Base-by-base conservation (phyloP, 2,329 filamentous ascomycete species). In the Neofusicoccum laricinum region DNA sequence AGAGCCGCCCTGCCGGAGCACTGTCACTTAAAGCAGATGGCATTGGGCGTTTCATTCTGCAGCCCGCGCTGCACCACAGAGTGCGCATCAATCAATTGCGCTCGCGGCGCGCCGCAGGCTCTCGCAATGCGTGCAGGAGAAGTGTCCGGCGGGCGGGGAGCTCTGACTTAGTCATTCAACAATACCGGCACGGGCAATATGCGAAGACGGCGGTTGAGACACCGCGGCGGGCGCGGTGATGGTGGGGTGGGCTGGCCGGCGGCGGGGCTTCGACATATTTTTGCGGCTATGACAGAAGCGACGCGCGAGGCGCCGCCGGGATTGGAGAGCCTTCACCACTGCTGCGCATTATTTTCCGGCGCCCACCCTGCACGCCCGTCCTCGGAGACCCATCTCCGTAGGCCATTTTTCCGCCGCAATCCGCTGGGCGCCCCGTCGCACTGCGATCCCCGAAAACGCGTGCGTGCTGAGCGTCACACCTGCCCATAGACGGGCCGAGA, bases 351-450 rank as follows among this genome's bases (percentile, higher is more conserved):
- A 51, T 51, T 34, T 51, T 51, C 49, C 49, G 49, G 49, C 53
- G 53, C 53, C 46, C 46, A 49, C 46, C 46, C 30, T 30, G 25
- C 46, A 34, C 21, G 46, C 49, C 49, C 49, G 49, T 38, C 49
- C 41, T 59, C 55, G 55, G 55, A 59, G 55, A 59, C 55, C 40
- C 55, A 59, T 59, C 55, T 59, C 55, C 55, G 55, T 59, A 46
- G 38, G 15, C 6, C 40, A 34, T 45, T 58, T 57, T 58, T 36
- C 53, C 53, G 53, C 53, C 53, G 53, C 53, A 17, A 30, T 15
- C 55, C 40, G 40, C 55, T 25, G 55, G 40, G 41, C 41, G 41
- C 41, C 55, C 53, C 53, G 43, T 58, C 19, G 48, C 30, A 19
- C 19, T 55, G 19, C 21, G 41, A 46, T 46, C 55, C 46, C 21